Base-by-base conservation (phyloP, 495 filamentous ascomycete genomes). In the Tuber borchii region DNA sequence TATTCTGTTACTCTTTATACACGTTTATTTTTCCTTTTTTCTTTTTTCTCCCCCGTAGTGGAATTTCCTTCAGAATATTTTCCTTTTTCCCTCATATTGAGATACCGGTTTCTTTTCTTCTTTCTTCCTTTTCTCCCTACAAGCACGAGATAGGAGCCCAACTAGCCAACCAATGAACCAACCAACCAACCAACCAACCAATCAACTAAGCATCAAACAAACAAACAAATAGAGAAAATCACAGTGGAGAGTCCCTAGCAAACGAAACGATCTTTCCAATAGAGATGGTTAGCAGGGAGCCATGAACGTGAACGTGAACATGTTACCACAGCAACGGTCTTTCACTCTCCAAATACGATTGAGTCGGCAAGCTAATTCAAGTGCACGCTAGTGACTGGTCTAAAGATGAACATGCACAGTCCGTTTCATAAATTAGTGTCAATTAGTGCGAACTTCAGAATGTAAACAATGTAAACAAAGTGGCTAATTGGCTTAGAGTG, bases 21-120 rank as follows among this genome's bases (percentile, higher is more conserved):
- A 37, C 34, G 34, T 37, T 37, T 37, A 1, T 37, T 37, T 2
- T 37, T 19, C 17, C 68, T 34, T 37, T 51, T 2, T 65, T 16
- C 69, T 10, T 19, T 44, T 75, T 70, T 20, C 45, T 39, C 45
- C 44, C 75, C 31, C 20, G 22, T 71, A 42, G 37, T 45, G 22
- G 31, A 34, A 37, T 44, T 75, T 69, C n/a, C 51, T 71, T 17
- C 17, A 65, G 43, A 43, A 6, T 37, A 22, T 77, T 45, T 65
- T 65, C 56, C 31, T 4, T 7, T 65, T 65, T 19, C 10, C 51
- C 51, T 61, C 22, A 14, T 17, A 19, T 65, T 1, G 4, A 31
- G 56, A 65, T 65, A 65, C 26, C 56, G 26, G 34, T 17, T 34
- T 65, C 10, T 17, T 65, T 65, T 14, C 26, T 65, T 65, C 31